Conservation (phyloP, 345 rosid species). For the Orychophragmus violaceus region DNA sequence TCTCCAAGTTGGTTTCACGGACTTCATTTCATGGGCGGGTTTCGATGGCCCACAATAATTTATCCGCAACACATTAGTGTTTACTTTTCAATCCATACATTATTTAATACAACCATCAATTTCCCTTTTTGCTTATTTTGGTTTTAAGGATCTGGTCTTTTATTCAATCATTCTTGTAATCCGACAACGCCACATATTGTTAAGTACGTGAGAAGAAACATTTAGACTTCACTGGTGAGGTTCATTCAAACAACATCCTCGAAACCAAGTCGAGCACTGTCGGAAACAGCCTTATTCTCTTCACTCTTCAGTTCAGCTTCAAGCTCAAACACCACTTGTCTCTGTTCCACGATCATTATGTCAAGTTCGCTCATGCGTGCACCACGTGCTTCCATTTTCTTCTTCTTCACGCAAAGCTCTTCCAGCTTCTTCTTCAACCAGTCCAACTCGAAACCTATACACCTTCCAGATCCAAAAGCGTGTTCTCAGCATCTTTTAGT, state of each 20-base stretch:
- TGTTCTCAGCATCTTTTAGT: slow-evolving; percentile 14
- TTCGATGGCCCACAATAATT: no score
- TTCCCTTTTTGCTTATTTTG: no score
- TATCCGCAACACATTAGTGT: no score
- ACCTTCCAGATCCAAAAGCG: slow-evolving; percentile 16
- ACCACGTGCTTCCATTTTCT: slow-evolving; percentile 25
- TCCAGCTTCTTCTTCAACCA: slow-evolving; percentile 21
- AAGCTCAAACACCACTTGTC: slow-evolving; percentile 2
- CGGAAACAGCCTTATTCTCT: slow-evolving; percentile 22
- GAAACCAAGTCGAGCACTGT: slow-evolving; percentile 23
- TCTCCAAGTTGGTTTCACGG: no score
- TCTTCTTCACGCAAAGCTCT: slow-evolving; percentile 25
- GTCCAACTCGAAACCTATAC: slow-evolving; percentile 28
- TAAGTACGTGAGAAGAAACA: not conserved
- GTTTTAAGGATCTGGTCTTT: no score
- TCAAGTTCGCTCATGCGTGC: slow-evolving; percentile 23
- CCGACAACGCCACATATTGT: not conserved
- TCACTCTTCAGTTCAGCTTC: slow-evolving; percentile 26
- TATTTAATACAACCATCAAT: no score
- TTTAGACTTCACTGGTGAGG: slow-evolving; percentile 1
- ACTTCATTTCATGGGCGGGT: no score
- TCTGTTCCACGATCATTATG: slow-evolving; percentile 20
- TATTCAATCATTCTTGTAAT: not conserved
- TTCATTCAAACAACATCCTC: slow-evolving; percentile 27
- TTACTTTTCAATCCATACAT: no score